These are phyloP conservation scores for Pichia ethanolica DNA, from an alignment of 805 yeast species.

Conservation along the genomic window DNA sequence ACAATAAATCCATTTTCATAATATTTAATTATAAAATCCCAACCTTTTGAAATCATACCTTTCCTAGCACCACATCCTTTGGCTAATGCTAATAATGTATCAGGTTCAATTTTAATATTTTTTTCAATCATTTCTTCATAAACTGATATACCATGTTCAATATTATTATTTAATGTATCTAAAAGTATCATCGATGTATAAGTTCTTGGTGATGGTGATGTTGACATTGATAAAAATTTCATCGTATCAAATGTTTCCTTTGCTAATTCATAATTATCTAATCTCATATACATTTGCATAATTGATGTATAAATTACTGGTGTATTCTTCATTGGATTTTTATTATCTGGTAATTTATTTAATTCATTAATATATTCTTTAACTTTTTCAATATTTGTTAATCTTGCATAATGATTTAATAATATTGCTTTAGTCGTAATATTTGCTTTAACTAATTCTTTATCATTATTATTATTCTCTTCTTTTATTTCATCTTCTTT, in stretches of 20 bases:
- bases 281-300: slow-evolving; percentile 51
- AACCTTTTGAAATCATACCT: slow-evolving; percentile 49
- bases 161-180: slow-evolving; percentile 51
- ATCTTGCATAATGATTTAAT: slow-evolving; percentile 38
- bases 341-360: slow-evolving; percentile 7
- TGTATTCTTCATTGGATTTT: slow-evolving; percentile 11
- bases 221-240: slow-evolving; percentile 64
- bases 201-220: slow-evolving; percentile 60
- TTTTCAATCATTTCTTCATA: slow-evolving; percentile 55
- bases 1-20: slow-evolving; percentile 32
- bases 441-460: slow-evolving; percentile 19
- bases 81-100: slow-evolving; percentile 50
- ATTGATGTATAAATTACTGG: slow-evolving; percentile 46
- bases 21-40: slow-evolving; percentile 70
- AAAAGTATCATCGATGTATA: slow-evolving; percentile 68
- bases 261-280: slow-evolving; percentile 51
- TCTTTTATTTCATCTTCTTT: background rate
- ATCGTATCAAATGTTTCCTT: slow-evolving; percentile 70
- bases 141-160: slow-evolving; percentile 70
- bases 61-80: slow-evolving; percentile 56
- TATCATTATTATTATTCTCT: background rate
- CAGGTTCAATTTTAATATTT: slow-evolving; percentile 30
- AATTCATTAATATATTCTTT: slow-evolving; percentile 32
- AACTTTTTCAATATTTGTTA: slow-evolving; percentile 30
- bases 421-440: slow-evolving; percentile 37